phyloP scores from a whole-genome alignment of 805 yeast genomes.

The Candida verbasci region DNA sequence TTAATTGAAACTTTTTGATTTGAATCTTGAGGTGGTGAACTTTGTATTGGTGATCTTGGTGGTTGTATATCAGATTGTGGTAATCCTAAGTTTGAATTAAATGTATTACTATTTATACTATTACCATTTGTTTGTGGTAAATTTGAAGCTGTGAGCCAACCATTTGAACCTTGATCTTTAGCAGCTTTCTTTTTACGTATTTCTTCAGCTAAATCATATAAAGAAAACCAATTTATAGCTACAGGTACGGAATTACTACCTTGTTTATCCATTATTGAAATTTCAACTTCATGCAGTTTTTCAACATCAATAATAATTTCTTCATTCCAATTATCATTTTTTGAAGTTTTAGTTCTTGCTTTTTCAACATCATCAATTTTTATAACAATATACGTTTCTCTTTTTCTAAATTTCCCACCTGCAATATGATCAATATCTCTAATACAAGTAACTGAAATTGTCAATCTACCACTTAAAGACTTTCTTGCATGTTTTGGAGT shows the following conservation, averaged over 20 bases:
- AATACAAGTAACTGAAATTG: slow-evolving; percentile 67
- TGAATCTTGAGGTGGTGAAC: slow-evolving; percentile 1
- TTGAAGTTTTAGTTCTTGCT: slow-evolving; percentile 68
- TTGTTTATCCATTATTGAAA: slow-evolving; percentile 78
- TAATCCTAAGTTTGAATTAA: slow-evolving; percentile 1
- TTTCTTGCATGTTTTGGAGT: slow-evolving; percentile 75
- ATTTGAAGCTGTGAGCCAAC: slow-evolving; percentile 84
- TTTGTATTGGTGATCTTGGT: slow-evolving; percentile 1
- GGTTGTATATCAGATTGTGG: slow-evolving; percentile 5
- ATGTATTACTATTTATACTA: slow-evolving; percentile 1
- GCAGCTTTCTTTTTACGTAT: slow-evolving; percentile 85
- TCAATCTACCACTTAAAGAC: slow-evolving; percentile 77
- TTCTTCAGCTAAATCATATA: slow-evolving; percentile 92
- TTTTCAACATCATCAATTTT: slow-evolving; percentile 86
- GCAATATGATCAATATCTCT: slow-evolving; percentile 92
- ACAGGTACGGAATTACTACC: slow-evolving; percentile 67
- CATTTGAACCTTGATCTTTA: slow-evolving; percentile 63
- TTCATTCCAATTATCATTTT: slow-evolving; percentile 81
- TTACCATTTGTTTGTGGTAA: slow-evolving; percentile 22
- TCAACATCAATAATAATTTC: slow-evolving; percentile 76
- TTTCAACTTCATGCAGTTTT: slow-evolving; percentile 87
- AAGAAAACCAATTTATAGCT: slow-evolving; percentile 85
- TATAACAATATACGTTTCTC: slow-evolving; percentile 72
- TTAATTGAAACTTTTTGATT: slow-evolving; percentile 45
- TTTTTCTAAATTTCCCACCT: slow-evolving; percentile 72